Evolutionary conservation across 805 yeast genomes (phyloP).

Genomic region (Lachancea cidri): DNA sequence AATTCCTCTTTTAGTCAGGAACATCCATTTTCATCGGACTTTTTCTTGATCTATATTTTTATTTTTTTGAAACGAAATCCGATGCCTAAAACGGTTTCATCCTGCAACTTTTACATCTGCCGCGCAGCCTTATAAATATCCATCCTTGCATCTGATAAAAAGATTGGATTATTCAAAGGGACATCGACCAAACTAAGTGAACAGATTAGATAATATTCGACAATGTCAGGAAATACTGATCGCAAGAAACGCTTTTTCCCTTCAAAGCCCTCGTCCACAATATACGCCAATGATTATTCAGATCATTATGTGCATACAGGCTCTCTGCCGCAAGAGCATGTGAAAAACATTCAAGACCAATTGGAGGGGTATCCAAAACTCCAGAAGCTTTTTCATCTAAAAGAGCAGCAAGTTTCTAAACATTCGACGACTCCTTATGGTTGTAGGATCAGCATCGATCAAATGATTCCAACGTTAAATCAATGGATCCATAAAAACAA

Average conservation of each 20-base stretch:
- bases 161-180: conserved; percentile 1
- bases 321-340: conserved; percentile 53
- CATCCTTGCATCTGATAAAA: no score
- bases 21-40: no score
- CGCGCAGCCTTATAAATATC: conserved; percentile 2
- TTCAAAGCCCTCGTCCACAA: conserved; percentile 24
- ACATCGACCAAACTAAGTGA: conserved; percentile 1
- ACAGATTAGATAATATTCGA: not conserved
- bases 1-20: no score
- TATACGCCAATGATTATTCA: conserved; percentile 66
- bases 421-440: conserved; percentile 66
- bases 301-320: conserved; percentile 63
- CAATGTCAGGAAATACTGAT: not conserved
- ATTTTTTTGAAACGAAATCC: no score
- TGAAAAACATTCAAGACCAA: conserved; percentile 61
- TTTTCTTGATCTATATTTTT: no score
- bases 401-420: conserved; percentile 48
- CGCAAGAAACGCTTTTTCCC: conserved; percentile 14
- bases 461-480: conserved; percentile 53
- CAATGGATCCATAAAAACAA: conserved; percentile 56
- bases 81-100: no score
- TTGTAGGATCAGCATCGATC: conserved; percentile 43
- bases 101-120: conserved; percentile 5
- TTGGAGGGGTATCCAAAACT: conserved; percentile 85
- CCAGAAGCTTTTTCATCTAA: conserved; percentile 60